Evolutionary conservation across 345 rosid species (phyloP), one percentile per base, ranked within the genome.

Genomic region (Arabidopsis arenosa): DNA sequence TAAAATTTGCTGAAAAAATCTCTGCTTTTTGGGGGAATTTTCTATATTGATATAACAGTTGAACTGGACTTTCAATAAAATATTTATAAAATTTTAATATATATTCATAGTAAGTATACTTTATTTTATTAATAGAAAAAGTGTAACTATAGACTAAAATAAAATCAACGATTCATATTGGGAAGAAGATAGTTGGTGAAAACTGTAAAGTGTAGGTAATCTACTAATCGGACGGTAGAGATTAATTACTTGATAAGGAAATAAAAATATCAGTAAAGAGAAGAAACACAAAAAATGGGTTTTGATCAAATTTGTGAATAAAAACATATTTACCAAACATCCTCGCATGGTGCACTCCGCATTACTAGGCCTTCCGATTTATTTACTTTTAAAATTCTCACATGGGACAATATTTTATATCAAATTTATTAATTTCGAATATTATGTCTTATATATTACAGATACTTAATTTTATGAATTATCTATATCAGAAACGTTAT

Each of bases 291-390:
- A 47, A 62, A 53, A 15, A 15, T 45, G 71, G 66, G 66, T 56
- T 70, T 77, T 15, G 59, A 70, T 70, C 52, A 47, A 63, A 41
- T 7, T 62, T 70, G 66, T 77, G 75, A 55, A 70, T 54, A 55
- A 70, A 55, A 77, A 48, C 70, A 69, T 76, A 14, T 76, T 69
- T 63, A 76, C 70, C 70, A 69, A 76, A 76, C 75, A 69, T 61
- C 74, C 56, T 61, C 64, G 68, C 75, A 62, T 76, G 75, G 59
- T 69, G 65, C 65, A 62, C 41, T 68, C 69, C 74, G 56, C 79
- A 41, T 51, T 75, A 52, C 9, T 28, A 67, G 73, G 61, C 53
- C 73, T 66, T 26, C 21, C 47, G n/a, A 37, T 58, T 30, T 7
- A 43, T 63, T 3, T 63, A 51, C 13, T 21, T 21, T 45, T 1